Conservation (phyloP, 768 basidiomycete genomes). For the Termitomyces sp. region DNA sequence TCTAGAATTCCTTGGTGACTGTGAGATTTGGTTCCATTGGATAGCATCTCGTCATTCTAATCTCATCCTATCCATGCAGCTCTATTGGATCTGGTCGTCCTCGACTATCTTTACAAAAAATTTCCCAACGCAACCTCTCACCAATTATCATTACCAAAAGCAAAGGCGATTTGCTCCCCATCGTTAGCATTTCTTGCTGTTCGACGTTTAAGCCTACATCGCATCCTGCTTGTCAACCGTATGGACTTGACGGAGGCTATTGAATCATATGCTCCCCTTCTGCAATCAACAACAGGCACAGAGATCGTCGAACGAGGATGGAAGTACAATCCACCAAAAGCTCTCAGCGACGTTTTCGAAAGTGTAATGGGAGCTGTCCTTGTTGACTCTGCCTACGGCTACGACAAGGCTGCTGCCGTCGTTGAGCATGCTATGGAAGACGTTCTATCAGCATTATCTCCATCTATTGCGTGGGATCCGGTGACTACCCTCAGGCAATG, state of each 20-base stretch:
- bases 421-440: conserved; percentile 67
- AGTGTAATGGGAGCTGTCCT: conserved; percentile 82
- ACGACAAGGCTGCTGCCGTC: conserved; percentile 63
- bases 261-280: conserved; percentile 54
- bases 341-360: conserved; percentile 81
- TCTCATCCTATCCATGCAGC: conserved; percentile 38
- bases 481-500: conserved; percentile 71
- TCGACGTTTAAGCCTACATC: conserved; percentile 63
- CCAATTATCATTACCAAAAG: conserved; percentile 69
- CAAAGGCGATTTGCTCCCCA: conserved; percentile 70
- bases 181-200: conserved; percentile 72
- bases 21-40: conserved; percentile 39
- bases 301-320: conserved; percentile 71
- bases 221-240: conserved; percentile 66
- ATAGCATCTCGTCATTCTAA: background rate
- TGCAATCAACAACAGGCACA: conserved; percentile 52
- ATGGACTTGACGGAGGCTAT: conserved; percentile 68
- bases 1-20: conserved; percentile 87
- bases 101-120: conserved; percentile 67
- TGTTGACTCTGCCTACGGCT: conserved; percentile 74
- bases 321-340: conserved; percentile 86
- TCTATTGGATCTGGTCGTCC: conserved; percentile 68
- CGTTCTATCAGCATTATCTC: conserved; percentile 57
- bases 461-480: conserved; percentile 66
- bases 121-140: conserved; percentile 75